Evolutionary conservation across 2,329 filamentous ascomycete species (phyloP).

Genomic region (Mariannaea sp.): DNA sequence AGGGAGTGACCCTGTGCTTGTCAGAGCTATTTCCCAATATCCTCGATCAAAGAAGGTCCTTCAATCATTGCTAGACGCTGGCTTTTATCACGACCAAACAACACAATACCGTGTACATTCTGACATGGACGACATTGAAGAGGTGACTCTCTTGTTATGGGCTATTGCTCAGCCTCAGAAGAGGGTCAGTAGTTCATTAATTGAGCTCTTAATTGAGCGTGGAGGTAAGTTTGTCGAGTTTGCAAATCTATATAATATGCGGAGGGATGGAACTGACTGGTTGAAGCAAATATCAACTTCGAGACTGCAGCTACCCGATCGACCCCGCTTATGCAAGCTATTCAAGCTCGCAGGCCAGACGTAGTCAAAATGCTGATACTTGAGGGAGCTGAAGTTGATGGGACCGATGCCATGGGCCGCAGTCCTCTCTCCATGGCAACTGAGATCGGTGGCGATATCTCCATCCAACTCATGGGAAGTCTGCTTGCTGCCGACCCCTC

Average conservation of each 20-base stretch:
- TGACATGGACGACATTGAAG: slow-evolving; percentile 56
- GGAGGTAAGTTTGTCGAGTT: too few relatives aligned
- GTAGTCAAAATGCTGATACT: slow-evolving; percentile 61
- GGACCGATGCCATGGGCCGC: slow-evolving; percentile 59
- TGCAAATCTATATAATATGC: slow-evolving; percentile 23
- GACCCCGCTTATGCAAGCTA: slow-evolving; percentile 64
- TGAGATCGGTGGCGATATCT: slow-evolving; percentile 56
- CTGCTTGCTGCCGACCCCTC: slow-evolving; percentile 61
- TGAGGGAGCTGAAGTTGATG: slow-evolving; percentile 63
- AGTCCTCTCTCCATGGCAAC: slow-evolving; percentile 66
- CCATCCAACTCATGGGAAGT: slow-evolving; percentile 58
- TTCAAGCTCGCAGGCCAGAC: slow-evolving; percentile 60
- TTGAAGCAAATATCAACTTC: slow-evolving; percentile 60
- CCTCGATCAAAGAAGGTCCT: slow-evolving; percentile 60
- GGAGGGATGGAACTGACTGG: slow-evolving; percentile 15
- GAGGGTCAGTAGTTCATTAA: slow-evolving; percentile 61
- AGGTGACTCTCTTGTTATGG: slow-evolving; percentile 64
- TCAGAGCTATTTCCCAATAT: slow-evolving; percentile 58
- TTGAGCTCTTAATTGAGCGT: slow-evolving; percentile 59
- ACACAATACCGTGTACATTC: slow-evolving; percentile 50
- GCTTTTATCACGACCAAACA: slow-evolving; percentile 64
- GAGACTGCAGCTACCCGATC: slow-evolving; percentile 56
- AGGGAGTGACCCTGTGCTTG: slow-evolving; percentile 53
- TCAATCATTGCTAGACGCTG: slow-evolving; percentile 58
- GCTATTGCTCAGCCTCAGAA: slow-evolving; percentile 66